Evolutionary conservation across 2,329 filamentous ascomycete species (phyloP), one percentile per base, ranked within the genome.

Genomic region (Arthrinium puccinioides): DNA sequence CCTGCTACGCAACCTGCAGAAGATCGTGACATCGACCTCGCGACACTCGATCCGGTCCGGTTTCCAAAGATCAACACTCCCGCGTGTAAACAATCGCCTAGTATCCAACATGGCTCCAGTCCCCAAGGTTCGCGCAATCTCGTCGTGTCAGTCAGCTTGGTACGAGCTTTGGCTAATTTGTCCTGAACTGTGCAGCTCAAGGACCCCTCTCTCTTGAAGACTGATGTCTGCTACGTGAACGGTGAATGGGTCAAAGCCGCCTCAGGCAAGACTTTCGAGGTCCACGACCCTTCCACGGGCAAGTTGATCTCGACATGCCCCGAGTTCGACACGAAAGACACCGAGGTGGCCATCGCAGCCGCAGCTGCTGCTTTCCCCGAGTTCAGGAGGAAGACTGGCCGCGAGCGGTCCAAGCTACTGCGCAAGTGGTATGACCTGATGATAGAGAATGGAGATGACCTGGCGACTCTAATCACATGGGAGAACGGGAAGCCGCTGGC

Each of bases 201-300:
- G 55, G 85, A 90, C 50, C 76, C 77, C 24, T 86, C 83, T 18
- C 75, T 98, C 42, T 76, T 97, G 53, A 96, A 94, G 68, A 78
- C 82, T 50, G 76, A 89, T 57, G 75, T 78, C 42, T 77, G 79
- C 53, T 96, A 90, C 57, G 81, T 97, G 55, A 90, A 98, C 59
- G 92, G 92, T 54, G 76, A 94, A 74, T 98, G 89, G 86, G 76
- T 94, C 44, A 73, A 75, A 50, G 86, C 90, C 50, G 77, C 79
- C 54, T 94, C 87, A 1, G 87, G 87, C 56, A 81, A 94, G 74
- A 95, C 87, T 31, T 98, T 97, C 61, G 82, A 92, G 58, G 86
- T 96, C 42, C 72, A 76, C 46, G 83, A 98, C 60, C 92, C 92
- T 8, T 81, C 87, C 3, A 87, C 87, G 9, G 85, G 85, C 48